Base-by-base conservation (phyloP, 352 stramenopile species). In the Phytophthora hybrid region DNA sequence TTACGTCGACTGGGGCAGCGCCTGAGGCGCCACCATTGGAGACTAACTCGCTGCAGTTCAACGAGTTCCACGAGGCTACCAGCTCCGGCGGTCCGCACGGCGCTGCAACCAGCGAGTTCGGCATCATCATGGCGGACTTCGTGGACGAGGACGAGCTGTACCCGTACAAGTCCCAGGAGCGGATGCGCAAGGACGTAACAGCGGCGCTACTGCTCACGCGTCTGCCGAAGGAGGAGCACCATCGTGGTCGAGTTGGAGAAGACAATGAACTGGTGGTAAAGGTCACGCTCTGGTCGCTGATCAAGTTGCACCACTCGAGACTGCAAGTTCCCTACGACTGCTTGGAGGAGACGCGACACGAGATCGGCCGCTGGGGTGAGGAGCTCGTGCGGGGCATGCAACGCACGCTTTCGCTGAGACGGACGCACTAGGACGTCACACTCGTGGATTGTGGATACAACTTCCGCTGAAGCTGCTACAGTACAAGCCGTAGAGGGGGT, bases 1-100 rank as follows among this genome's bases (percentile, higher is more conserved):
- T 83, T 2, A 70, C 71, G 2, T 73, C 68, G 4, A 69, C 67
- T 31, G 65, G 57, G 37, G 71, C 59, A 3, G 66, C 66, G 29
- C 60, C 65, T 16, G 34, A 76, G 31, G 71, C 61, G 4, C 64
- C 60, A 11, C 59, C 68, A 9, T 8, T 76, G 19, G 79, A 86
- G 62, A 80, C 71, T 14, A 86, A 86, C 59, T 76, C 73, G n/a
- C 53, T 82, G 23, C 58, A 80, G 16, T 84, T 86, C 51, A 78
- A 78, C 26, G 59, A 76, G 18, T 81, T 78, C 49, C 66, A 66
- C 21, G 71, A 81, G 21, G 66, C 62, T 3, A 67, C 71, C 0
- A 62, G 66, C 11, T 56, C 60, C 14, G 58, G 70, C 0, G 71
- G 70, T 1, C 63, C 52, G 2, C 56, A 66, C 41, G 47, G 49